Conservation (phyloP, 805 yeast species). For the Komagataella pastoris region DNA sequence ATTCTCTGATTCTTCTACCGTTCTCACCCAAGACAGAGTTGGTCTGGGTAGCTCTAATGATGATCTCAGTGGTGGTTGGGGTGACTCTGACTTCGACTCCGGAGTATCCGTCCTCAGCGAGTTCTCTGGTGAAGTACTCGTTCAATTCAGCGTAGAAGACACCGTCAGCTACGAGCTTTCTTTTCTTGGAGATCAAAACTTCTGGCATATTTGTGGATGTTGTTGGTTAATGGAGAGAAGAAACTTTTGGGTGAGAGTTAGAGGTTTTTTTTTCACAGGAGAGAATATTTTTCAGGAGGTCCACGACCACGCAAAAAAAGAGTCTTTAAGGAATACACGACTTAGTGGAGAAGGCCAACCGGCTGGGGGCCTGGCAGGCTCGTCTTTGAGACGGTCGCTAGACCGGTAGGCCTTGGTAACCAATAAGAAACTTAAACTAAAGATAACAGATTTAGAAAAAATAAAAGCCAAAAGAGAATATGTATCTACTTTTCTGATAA, state of each 20-base stretch:
- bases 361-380: too few relatives aligned
- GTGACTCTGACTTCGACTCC: slow-evolving; percentile 99
- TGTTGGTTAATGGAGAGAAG: slow-evolving; percentile 1
- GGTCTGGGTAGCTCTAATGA: slow-evolving; percentile 98
- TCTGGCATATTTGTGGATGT: slow-evolving; percentile 11
- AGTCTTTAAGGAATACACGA: background rate
- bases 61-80: slow-evolving; percentile 95
- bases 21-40: slow-evolving; percentile 98
- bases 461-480: too few relatives aligned
- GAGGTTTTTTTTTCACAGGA: background rate
- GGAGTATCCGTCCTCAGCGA: slow-evolving; percentile 99
- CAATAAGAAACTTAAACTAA: too few relatives aligned
- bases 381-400: too few relatives aligned
- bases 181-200: slow-evolving; percentile 78
- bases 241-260: background rate
- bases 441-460: too few relatives aligned
- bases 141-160: slow-evolving; percentile 99
- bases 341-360: too few relatives aligned
- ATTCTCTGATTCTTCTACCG: slow-evolving; percentile 99
- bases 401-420: too few relatives aligned
- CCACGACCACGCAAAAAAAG: background rate
- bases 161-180: slow-evolving; percentile 99
- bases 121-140: slow-evolving; percentile 99
- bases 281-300: background rate
- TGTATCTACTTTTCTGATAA: too few relatives aligned